Percentiles rank a stretch among this genome's conserved stretches.
These are phyloP conservation scores for Tetragonia tetragonoides DNA, from an alignment of 148 eudicot species.

Conservation along the genomic window DNA sequence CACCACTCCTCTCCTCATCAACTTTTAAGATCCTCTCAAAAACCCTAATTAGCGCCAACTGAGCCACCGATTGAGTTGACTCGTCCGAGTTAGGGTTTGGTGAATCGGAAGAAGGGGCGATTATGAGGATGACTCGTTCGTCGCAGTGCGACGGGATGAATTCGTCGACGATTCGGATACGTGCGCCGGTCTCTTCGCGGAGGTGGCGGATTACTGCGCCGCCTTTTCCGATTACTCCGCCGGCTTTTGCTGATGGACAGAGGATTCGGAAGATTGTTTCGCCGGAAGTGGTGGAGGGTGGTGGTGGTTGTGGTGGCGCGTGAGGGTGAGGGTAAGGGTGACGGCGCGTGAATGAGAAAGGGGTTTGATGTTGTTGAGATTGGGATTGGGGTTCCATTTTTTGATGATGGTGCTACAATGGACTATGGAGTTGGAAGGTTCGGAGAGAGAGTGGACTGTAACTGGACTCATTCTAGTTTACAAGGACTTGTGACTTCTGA, in stretches of 20 bases:
- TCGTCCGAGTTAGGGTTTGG: slow-evolving; percentile 22
- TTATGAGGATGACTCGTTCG: slow-evolving; percentile 44
- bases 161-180: slow-evolving; percentile 47
- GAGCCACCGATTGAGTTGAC: slow-evolving; percentile 31
- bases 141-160: slow-evolving; percentile 29
- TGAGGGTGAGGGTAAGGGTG: slow-evolving; percentile 17
- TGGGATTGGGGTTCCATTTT: slow-evolving; percentile 13
- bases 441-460: not conserved
- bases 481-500: too few species aligned
- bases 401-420: not conserved
- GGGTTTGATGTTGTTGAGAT: not conserved
- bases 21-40: slow-evolving; percentile 46
- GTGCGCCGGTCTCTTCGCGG: slow-evolving; percentile 52
- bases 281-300: slow-evolving; percentile 10
- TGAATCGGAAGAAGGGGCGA: slow-evolving; percentile 20
- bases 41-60: slow-evolving; percentile 43
- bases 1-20: slow-evolving; percentile 41
- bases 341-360: slow-evolving; percentile 30
- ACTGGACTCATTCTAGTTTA: too few species aligned
- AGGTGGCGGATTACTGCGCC: slow-evolving; percentile 47
- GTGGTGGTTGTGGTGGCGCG: slow-evolving; percentile 20
- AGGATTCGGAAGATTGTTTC: slow-evolving; percentile 48
- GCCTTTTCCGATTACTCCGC: slow-evolving; percentile 50
- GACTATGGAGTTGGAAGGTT: not conserved
- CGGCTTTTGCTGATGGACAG: slow-evolving; percentile 42